Base-by-base conservation (phyloP, 2,329 filamentous ascomycete species). In the Cercospora zeina region DNA sequence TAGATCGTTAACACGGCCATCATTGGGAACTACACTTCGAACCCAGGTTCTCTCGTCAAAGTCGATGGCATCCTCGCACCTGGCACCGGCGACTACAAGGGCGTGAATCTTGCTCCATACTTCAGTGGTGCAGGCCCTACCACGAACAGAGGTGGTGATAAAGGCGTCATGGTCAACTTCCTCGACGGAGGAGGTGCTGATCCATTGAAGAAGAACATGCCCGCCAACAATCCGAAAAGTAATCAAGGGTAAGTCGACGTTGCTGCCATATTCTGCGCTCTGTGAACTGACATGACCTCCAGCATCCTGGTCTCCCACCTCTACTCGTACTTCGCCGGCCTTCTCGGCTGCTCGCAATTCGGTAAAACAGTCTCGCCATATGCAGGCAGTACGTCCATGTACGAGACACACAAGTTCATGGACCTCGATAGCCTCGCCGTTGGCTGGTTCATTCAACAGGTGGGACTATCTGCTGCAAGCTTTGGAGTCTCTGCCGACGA, bases 1-100 rank as follows among this genome's bases (percentile, higher is more conserved):
- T 13, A 51, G 47, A 33, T 87, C 3, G 84, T 87, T 68, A 87
- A 87, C 74, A 87, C 84, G 4, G 85, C 82, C 16, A 82, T 87
- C 63, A 85, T 86, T 66, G 85, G 85, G 14, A 73, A 73, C 64
- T 60, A 60, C 16, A 60, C 49, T 24, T 58, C 56, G n/a, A 36
- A 19, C 5, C 56, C 56, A 11, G 56, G 56, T 19, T 58, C 56
- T 14, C 56, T 58, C 11, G 42, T 58, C 45, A 30, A 47, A 14
- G 83, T 87, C 5, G 78, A 82, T 13, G 66, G 84, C 63, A 86
- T 87, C 68, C 77, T 87, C 21, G 79, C 80, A n/a, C 69, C 77
- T 0, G 77, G 80, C 14, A 77, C 69, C 7, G 80, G 78, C 71
- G 80, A 84, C 34, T 81, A 80, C 61, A 77, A 76, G 8, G 73